Percentiles rank a stretch among this genome's conserved stretches.
Evolutionary conservation across 2,329 filamentous ascomycete species (phyloP).

Genomic region (Albophoma yamanashiensis): DNA sequence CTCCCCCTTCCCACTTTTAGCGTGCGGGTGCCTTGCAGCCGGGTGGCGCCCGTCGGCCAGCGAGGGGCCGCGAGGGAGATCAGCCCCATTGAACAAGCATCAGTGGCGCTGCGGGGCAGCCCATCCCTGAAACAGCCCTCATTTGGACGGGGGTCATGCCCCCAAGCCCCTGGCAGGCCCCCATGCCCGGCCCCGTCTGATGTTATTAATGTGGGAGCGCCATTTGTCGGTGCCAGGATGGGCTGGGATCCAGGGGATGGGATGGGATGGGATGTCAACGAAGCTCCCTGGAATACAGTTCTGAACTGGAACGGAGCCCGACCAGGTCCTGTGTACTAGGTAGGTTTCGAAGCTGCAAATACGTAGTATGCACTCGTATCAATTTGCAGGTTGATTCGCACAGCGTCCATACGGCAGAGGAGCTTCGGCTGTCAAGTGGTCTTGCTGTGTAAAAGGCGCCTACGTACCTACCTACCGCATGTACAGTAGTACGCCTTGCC

Average conservation of each 20-base stretch:
- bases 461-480: too few relatives aligned
- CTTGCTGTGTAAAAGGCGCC: too few relatives aligned
- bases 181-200: neutral
- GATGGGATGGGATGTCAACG: neutral
- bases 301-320: too few relatives aligned
- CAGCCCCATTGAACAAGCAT: constrained; percentile 3
- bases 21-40: neutral
- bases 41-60: neutral
- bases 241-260: too few relatives aligned
- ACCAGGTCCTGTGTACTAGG: too few relatives aligned
- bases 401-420: too few relatives aligned
- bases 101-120: constrained; percentile 1
- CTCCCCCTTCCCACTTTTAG: neutral
- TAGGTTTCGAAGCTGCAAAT: too few relatives aligned
- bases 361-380: too few relatives aligned
- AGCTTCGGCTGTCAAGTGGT: too few relatives aligned
- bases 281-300: neutral
- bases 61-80: neutral
- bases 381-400: too few relatives aligned
- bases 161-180: neutral
- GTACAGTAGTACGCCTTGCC: too few relatives aligned
- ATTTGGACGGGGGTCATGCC: neutral
- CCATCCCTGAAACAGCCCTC: constrained; percentile 5
- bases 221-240: neutral
- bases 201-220: neutral